Evolutionary conservation across 345 rosid species (phyloP).

Genomic region (Euphorbia peplus): DNA sequence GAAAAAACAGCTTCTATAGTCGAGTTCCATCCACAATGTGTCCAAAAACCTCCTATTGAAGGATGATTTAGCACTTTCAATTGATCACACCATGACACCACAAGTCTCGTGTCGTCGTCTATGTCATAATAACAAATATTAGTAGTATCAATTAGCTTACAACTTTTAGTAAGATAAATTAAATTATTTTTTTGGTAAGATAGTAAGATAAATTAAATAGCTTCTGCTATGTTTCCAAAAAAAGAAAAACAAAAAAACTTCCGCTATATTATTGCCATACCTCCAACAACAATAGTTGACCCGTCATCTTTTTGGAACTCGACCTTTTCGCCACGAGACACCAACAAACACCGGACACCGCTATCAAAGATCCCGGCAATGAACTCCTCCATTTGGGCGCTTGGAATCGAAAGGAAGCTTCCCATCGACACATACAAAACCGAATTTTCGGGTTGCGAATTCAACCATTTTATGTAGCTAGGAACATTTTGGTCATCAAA

Average conservation of each 20-base stretch:
- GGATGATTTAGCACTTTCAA: constrained; percentile 25
- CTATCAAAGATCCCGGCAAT: constrained; percentile 16
- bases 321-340: constrained; percentile 14
- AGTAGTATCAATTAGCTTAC: too few relatives aligned
- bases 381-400: constrained; percentile 22
- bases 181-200: too few relatives aligned
- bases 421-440: constrained; percentile 30
- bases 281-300: too few relatives aligned
- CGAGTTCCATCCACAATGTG: constrained; percentile 35
- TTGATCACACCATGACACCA: constrained; percentile 32
- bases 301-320: neutral
- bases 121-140: too few relatives aligned
- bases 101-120: constrained; percentile 9
- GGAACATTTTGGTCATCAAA: neutral
- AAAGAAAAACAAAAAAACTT: too few relatives aligned
- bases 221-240: too few relatives aligned
- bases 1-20: constrained; percentile 25
- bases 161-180: too few relatives aligned
- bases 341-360: constrained; percentile 20
- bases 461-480: constrained; percentile 14
- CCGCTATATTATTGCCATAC: too few relatives aligned
- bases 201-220: too few relatives aligned
- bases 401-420: constrained; percentile 24
- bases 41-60: constrained; percentile 29
- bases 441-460: constrained; percentile 24